Evolutionary conservation across 1,139 yeast genomes (phyloP).

Genomic region (Lodderomyces metapsilosis): DNA sequence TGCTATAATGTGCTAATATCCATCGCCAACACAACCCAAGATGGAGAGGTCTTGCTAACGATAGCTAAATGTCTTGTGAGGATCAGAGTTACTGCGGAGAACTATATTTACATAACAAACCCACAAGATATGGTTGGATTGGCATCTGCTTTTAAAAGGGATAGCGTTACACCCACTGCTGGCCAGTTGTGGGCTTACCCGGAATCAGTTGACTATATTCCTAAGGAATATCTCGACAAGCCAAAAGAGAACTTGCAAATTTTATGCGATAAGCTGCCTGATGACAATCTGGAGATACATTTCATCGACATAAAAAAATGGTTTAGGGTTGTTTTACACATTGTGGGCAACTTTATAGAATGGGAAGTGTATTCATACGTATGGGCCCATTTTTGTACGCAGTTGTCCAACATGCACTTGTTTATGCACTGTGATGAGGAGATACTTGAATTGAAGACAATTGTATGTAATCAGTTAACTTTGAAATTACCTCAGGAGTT

Average conservation of each 20-base stretch:
- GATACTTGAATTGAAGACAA: slow-evolving; percentile 44
- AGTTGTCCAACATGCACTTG: slow-evolving; percentile 59
- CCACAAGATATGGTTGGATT: slow-evolving; percentile 69
- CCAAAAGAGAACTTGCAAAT: slow-evolving; percentile 23
- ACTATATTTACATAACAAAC: slow-evolving; percentile 47
- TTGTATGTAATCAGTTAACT: slow-evolving; percentile 62
- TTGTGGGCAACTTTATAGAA: slow-evolving; percentile 54
- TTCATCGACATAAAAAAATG: slow-evolving; percentile 50
- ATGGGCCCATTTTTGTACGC: slow-evolving; percentile 71
- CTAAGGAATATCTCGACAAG: slow-evolving; percentile 36
- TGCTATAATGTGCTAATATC: slow-evolving; percentile 27
- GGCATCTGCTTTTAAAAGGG: slow-evolving; percentile 57
- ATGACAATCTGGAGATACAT: slow-evolving; percentile 13
- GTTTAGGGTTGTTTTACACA: slow-evolving; percentile 49
- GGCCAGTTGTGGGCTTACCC: slow-evolving; percentile 58
- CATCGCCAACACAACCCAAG: slow-evolving; percentile 23
- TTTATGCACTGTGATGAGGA: slow-evolving; percentile 47
- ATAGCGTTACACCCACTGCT: slow-evolving; percentile 21
- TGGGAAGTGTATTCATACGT: slow-evolving; percentile 74
- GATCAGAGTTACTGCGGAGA: slow-evolving; percentile 50
- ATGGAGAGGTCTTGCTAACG: slow-evolving; percentile 40
- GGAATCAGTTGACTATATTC: slow-evolving; percentile 50
- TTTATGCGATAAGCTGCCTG: neutral
- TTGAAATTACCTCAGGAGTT: slow-evolving; percentile 46
- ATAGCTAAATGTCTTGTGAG: slow-evolving; percentile 56